A percentile compares a stretch with the other conserved stretches of the same genome.
phyloP scores from a whole-genome alignment of 2,329 filamentous ascomycete genomes.

The Ophiostoma pallidulum region DNA sequence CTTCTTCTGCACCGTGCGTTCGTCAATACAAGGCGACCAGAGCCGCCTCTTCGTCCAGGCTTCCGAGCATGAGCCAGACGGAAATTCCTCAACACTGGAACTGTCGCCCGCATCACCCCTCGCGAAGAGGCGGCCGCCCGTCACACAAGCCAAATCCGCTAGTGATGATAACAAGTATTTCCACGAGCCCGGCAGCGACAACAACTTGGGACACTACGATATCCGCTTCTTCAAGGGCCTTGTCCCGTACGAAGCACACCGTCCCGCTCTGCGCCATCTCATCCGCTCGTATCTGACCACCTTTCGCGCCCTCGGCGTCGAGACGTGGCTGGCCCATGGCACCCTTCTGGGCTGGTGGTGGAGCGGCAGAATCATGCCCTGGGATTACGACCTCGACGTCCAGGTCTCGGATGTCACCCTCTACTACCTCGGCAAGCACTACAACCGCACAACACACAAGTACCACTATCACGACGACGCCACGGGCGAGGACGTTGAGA shows the following conservation, averaged over 20 bases:
- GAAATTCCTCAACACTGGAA: background rate
- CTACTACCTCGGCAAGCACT: constrained; percentile 50
- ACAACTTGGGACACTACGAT: constrained; percentile 64
- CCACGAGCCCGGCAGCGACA: constrained; percentile 50
- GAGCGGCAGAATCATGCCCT: constrained; percentile 68
- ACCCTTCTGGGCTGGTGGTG: constrained; percentile 85
- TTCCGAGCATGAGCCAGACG: too few species aligned
- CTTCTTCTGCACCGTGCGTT: background rate
- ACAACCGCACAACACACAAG: constrained; percentile 59
- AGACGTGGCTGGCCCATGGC: constrained; percentile 83
- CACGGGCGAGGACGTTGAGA: constrained; percentile 29
- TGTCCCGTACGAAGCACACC: constrained; percentile 58
- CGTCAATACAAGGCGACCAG: background rate
- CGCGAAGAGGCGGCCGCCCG: constrained; percentile 4
- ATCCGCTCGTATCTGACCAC: constrained; percentile 64
- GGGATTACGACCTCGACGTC: constrained; percentile 79
- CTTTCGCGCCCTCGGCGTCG: constrained; percentile 53
- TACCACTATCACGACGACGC: constrained; percentile 41
- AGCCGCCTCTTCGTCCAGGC: background rate
- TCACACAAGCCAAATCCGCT: background rate
- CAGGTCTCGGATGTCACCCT: constrained; percentile 64
- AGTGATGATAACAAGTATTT: constrained; percentile 55
- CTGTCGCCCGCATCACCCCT: constrained; percentile 6
- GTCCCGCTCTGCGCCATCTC: constrained; percentile 57
- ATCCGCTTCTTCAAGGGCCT: constrained; percentile 53